Evolutionary conservation across 2,329 filamentous ascomycete genomes (phyloP), one percentile per base, ranked within the genome.

Genomic region (Penicillium sp.): DNA sequence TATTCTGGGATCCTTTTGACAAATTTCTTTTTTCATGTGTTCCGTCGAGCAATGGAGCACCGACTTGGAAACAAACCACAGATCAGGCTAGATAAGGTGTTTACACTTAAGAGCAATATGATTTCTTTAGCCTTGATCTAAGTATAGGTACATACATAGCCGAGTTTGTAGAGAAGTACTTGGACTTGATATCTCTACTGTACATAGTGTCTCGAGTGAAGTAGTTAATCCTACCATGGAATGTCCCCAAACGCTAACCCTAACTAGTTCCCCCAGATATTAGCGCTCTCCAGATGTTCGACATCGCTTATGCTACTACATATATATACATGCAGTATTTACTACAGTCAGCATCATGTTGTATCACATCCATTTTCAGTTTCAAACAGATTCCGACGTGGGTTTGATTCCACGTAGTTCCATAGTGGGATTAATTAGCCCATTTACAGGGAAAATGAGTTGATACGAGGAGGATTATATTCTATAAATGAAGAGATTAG

Each of bases 61-160:
- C 46, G 15, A 35, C 50, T 13, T 25, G 35, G 50, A 46, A 32
- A 38, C 40, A 16, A 46, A 25, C 44, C 37, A 29, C 50, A 35
- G 12, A 41, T 21, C 41, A 41, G 29, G 35, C 44, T 54, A 54
- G 40, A 53, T 49, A 34, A 35, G 21, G n/a, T 49, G 37, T 18
- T 50, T 46, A 37, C 50, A 48, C 18, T 6, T 18, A 18, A 35
- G 44, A 29, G 41, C 15, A 49, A 41, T 35, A 35, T 49, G 29
- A 38, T 13, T 31, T 31, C 9, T 16, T 37, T 23, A 23, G n/a
- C 35, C 23, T 38, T 39, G 25, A 25, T n/a, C 9, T 18, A 37
- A 39, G 9, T 18, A 29, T 29, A 29, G 29, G 10, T 4, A 29
- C 9, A 29, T 29, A 7, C 10, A 35, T 44, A 13, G 16, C 16